Evolutionary conservation across 1,139 yeast genomes (phyloP).

Genomic region (Fermentozyma sake): DNA sequence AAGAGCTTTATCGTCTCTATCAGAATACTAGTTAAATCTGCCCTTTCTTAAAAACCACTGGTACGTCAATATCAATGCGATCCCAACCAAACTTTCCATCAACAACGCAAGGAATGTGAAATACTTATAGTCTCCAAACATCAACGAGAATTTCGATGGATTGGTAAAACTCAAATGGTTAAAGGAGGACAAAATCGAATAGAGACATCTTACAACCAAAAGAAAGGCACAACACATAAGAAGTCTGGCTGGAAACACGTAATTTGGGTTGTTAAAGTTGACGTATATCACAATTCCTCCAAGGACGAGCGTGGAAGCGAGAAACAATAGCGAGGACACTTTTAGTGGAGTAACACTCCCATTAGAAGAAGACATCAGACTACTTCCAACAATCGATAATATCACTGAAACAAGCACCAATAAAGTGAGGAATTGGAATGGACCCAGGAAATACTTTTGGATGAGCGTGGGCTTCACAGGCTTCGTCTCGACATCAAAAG

Average conservation of each 20-base stretch:
- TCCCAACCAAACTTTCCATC: constrained; percentile 7
- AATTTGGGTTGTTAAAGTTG: neutral
- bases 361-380: constrained; percentile 1
- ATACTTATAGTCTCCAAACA: constrained; percentile 18
- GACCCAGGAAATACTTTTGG: too few relatives aligned
- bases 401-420: constrained; percentile 13
- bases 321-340: constrained; percentile 13
- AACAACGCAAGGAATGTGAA: constrained; percentile 15
- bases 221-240: constrained; percentile 6
- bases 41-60: constrained; percentile 6
- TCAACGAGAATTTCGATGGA: constrained; percentile 13
- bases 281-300: constrained; percentile 2
- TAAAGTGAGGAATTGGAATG: constrained; percentile 13
- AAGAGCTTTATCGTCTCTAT: too few relatives aligned
- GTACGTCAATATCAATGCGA: constrained; percentile 4
- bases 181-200: constrained; percentile 14
- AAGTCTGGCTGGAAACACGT: constrained; percentile 1
- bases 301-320: constrained; percentile 6
- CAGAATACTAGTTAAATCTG: constrained; percentile 1
- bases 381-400: constrained; percentile 12
- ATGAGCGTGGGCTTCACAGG: too few relatives aligned
- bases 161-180: constrained; percentile 10
- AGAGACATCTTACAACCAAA: constrained; percentile 12
- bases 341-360: constrained; percentile 6
- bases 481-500: too few relatives aligned